These are phyloP conservation scores for Russula brevipes DNA, from an alignment of 768 basidiomycete genomes.

Conservation along the genomic window DNA sequence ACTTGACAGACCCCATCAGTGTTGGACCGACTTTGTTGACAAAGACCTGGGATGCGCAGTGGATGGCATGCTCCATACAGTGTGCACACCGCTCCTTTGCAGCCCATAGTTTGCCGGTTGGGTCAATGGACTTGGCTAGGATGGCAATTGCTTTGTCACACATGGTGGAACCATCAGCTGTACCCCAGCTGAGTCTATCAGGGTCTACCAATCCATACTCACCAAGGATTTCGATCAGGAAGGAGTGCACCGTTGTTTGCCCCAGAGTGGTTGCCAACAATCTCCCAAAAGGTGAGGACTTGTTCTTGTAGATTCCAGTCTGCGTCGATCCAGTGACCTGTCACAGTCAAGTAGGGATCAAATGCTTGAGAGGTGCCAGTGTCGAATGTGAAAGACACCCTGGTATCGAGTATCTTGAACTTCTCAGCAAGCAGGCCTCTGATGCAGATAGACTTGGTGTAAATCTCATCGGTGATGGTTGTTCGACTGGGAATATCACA, in stretches of 20 bases:
- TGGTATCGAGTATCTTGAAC: not conserved
- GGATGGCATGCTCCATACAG: not conserved
- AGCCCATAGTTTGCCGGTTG: not conserved
- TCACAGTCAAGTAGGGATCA: not conserved
- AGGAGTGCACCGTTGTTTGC: not conserved
- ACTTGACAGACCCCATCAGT: not conserved
- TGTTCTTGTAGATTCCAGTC: not conserved
- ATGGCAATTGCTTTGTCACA: not conserved
- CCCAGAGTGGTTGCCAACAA: not conserved
- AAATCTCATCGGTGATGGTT: not conserved
- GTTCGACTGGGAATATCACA: not conserved
- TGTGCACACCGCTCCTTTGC: not conserved
- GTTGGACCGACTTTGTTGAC: not conserved
- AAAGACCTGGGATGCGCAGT: not conserved
- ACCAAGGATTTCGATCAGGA: not conserved
- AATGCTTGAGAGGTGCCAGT: not conserved
- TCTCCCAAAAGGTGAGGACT: not conserved
- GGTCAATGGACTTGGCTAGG: not conserved
- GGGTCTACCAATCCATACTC: not conserved
- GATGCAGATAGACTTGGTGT: not conserved
- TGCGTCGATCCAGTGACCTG: not conserved
- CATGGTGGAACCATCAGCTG: not conserved
- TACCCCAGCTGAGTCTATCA: not conserved
- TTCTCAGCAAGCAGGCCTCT: not conserved
- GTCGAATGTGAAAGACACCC: not conserved